A percentile compares a stretch with the other conserved stretches of the same genome.
Evolutionary conservation across 805 yeast species (phyloP).

Genomic region (Candida arabinofermentans): DNA sequence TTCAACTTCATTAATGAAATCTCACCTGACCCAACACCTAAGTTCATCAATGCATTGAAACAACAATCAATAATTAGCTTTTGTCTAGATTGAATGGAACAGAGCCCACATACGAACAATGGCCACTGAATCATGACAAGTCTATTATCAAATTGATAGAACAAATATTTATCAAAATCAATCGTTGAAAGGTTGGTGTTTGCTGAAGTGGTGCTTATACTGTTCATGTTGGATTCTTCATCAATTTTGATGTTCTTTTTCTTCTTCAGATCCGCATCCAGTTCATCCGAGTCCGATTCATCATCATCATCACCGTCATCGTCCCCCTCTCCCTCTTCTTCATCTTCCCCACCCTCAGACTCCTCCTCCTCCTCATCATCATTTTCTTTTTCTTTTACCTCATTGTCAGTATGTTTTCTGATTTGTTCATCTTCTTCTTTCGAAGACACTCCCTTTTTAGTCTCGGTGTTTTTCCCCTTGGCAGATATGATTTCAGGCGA

Average conservation of each 20-base stretch:
- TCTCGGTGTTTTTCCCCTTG: no score
- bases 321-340: not conserved
- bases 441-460: no score
- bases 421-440: no score
- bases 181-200: slow-evolving; percentile 9
- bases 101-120: slow-evolving; percentile 31
- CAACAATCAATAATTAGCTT: slow-evolving; percentile 33
- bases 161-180: slow-evolving; percentile 26
- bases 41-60: slow-evolving; percentile 30
- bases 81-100: slow-evolving; percentile 27
- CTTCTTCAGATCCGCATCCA: no score
- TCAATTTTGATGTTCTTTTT: slow-evolving; percentile 3
- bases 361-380: slow-evolving; percentile 1
- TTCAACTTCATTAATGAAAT: slow-evolving; percentile 28
- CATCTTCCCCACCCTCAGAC: not conserved
- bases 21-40: slow-evolving; percentile 36
- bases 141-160: slow-evolving; percentile 32
- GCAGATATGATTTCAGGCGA: no score
- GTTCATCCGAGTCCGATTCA: no score
- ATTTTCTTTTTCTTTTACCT: slow-evolving; percentile 3
- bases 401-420: no score
- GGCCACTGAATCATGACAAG: slow-evolving; percentile 38
- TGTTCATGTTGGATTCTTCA: slow-evolving; percentile 8
- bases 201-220: slow-evolving; percentile 6
- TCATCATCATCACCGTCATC: slow-evolving; percentile 6